Base-by-base conservation (phyloP, 73 alveolate species). In the Paramecium primaurelia region DNA sequence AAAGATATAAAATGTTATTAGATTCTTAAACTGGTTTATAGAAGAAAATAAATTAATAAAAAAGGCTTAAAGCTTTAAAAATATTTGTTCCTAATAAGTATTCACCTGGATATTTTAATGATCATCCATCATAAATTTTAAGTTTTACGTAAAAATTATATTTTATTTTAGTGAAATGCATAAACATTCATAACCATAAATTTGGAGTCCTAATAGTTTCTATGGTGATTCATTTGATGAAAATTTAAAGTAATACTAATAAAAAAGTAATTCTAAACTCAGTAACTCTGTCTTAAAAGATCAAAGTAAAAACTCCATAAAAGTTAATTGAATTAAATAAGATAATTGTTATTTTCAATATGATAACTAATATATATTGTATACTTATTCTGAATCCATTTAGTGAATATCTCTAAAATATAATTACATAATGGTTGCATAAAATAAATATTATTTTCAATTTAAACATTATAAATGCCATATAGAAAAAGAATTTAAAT, bases 141-240 rank as follows among this genome's bases (percentile, higher is more conserved):
- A 64, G 51, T 32, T 64, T 64, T 12, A 64, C 84, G 84, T 64
- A 64, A 20, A 6, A 5, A 18, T 16, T 54, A 54, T 16, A 54
- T 54, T n/a, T 22, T 28, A 4, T 8, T 0, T 64, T 68, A 68
- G 84, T 11, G 22, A 20, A 26, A 68, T 68, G 84, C 84, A 68
- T 10, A 32, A 68, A 1, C 84, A 68, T 26, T 28, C 40, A 20
- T 32, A 68, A 26, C 47, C 84, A 1, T 26, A 68, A 25, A 32
- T 32, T 11, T 68, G 84, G 84, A 68, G 84, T 68, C 84, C 84
- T 28, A 68, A 68, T 68, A 68, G 47, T 68, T 68, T 68, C 47
- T 68, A 68, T 26, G 40, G 47, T 14, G 84, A 68, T 32, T 32
- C 84, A 11, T 68, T 68, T 28, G 84, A 68, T 26, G 69, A 54